Evolutionary conservation across 2,329 filamentous ascomycete genomes (phyloP), one percentile per base, ranked within the genome.

Genomic region (Lasiodiplodia sp.): DNA sequence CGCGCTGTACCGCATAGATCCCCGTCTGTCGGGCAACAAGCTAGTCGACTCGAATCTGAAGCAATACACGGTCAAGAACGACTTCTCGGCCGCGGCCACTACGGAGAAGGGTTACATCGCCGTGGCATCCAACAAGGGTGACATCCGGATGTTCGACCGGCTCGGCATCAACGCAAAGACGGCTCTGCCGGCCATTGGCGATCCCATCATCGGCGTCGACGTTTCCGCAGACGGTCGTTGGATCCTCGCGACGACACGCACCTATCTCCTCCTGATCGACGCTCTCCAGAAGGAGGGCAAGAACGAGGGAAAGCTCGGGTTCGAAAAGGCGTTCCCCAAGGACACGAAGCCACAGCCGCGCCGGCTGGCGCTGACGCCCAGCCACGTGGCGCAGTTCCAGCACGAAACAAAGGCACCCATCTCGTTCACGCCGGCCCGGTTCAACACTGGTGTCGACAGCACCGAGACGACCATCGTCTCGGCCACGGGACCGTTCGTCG

Each of bases 121-220:
- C 4, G 94, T 99, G 8, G 95, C 96, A 0, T 97, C 94, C 66
- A 97, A 97, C 83, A 99, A 99, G 84, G 96, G 96, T 74, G 96
- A 99, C 73, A 94, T 99, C 71, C 93, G 96, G 67, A 89, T 99
- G 74, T 99, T 99, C 75, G 96, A 99, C 79, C 92, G 94, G 21
- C 88, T 99, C 2, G 96, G 96, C 16, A 96, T 98, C 82, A 96
- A 97, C 73, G 96, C 96, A 49, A 99, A 99, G 86, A 98, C 96
- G 0, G 92, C 96, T 71, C 94, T 99, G 68, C 96, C 96, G 3
- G 96, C 96, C 6, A 89, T 99, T 16, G 96, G 96, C 72, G 96
- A 99, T 76, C 90, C 94, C 3, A 98, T 99, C 75, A 91, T 96
- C 72, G 96, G 96, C 69, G 88, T 99, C 71, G 96, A 99, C 78